Percentiles rank a stretch among this genome's conserved stretches.
phyloP scores from a whole-genome alignment of 768 basidiomycete genomes.

The Xanthoconium stramineum region DNA sequence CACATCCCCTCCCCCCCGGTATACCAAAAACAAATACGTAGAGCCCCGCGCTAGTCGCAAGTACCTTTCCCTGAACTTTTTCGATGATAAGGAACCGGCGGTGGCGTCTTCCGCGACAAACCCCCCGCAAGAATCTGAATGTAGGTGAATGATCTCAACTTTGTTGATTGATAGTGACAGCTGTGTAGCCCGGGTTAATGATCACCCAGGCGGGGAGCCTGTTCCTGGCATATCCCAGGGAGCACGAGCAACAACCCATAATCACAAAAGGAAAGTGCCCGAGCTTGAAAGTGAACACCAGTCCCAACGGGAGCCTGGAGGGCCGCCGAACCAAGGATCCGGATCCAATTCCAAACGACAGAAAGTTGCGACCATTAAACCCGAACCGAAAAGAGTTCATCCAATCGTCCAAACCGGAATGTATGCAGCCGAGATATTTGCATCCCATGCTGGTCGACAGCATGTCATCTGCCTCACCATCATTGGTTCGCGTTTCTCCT shows the following conservation, averaged over 20 bases:
- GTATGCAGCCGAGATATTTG: constrained; percentile 1
- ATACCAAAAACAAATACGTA: not conserved
- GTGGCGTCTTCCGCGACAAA: no score
- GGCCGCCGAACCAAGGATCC: not conserved
- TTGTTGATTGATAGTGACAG: no score
- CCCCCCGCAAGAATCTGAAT: no score
- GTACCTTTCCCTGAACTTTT: no score
- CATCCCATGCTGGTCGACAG: constrained; percentile 4
- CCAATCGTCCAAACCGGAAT: not conserved
- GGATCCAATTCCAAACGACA: not conserved
- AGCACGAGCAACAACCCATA: no score
- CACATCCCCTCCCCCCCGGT: not conserved
- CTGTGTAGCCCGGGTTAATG: no score
- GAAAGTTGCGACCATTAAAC: not conserved
- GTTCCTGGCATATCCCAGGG: no score
- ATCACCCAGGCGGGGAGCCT: no score
- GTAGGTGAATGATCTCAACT: no score
- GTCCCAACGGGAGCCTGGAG: not conserved
- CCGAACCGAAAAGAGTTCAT: not conserved
- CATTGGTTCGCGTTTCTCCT: not conserved
- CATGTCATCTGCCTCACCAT: constrained; percentile 1
- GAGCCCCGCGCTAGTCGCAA: not conserved
- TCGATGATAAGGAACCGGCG: no score
- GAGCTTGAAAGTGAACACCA: not conserved
- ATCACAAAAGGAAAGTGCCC: not conserved